These are phyloP conservation scores for Gnaphalium uliginosum DNA, from an alignment of 129 eudicot genomes.

Conservation along the genomic window DNA sequence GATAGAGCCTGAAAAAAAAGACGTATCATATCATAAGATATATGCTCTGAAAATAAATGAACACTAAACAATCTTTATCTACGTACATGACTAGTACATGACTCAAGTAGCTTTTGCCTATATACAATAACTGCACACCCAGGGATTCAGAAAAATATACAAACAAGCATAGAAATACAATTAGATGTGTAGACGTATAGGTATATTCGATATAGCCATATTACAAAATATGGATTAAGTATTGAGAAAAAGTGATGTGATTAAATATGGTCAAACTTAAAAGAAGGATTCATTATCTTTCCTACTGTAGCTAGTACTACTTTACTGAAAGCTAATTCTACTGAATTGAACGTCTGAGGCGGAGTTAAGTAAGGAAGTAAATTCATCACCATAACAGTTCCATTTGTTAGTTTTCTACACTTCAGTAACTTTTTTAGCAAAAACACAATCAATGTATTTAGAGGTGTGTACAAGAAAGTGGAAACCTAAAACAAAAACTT, in stretches of 20 bases:
- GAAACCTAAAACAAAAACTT: neutral
- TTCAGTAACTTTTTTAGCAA: neutral
- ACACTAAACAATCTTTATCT: neutral
- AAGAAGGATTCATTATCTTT: neutral
- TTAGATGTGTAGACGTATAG: neutral
- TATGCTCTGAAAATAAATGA: neutral
- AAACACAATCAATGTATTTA: neutral
- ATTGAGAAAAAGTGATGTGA: no score
- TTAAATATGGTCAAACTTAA: no score
- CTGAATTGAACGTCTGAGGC: neutral
- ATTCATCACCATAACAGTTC: neutral
- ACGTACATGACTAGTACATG: neutral
- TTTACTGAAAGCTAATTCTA: neutral
- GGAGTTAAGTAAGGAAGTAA: neutral
- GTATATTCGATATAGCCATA: neutral
- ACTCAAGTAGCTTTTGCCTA: neutral
- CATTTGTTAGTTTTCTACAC: neutral
- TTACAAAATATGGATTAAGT: neutral
- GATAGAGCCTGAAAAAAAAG: constrained; percentile 55
- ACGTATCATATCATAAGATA: neutral
- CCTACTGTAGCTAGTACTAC: neutral
- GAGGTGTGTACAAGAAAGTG: neutral
- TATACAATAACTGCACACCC: neutral
- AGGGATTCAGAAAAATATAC: neutral
- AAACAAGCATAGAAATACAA: constrained; percentile 1